A percentile compares a stretch with the other conserved stretches of the same genome.
Evolutionary conservation across 305 asterid species (phyloP).

Genomic region (Andrographis paniculata): DNA sequence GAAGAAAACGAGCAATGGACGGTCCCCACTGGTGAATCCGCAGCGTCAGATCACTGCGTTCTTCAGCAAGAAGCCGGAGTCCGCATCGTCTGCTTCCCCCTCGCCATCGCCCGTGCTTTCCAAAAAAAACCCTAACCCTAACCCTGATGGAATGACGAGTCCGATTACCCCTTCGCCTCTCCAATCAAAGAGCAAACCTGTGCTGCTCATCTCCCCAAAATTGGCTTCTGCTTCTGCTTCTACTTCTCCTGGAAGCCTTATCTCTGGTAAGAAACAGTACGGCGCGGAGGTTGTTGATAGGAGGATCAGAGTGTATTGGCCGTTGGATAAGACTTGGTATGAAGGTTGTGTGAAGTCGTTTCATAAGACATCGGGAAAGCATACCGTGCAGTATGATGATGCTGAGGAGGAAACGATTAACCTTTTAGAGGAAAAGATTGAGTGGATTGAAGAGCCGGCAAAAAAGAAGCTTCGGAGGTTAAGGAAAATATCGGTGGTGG

Average conservation of each 20-base stretch:
- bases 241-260: constrained; percentile 24
- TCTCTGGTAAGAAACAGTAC: constrained; percentile 22
- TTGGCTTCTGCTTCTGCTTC: constrained; percentile 24
- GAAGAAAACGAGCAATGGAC: constrained; percentile 66
- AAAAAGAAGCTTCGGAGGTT: constrained; percentile 52
- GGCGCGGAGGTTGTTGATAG: constrained; percentile 57
- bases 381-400: constrained; percentile 80
- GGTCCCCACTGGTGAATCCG: constrained; percentile 81
- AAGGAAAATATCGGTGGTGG: constrained; percentile 36
- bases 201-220: constrained; percentile 41
- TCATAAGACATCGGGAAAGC: constrained; percentile 59
- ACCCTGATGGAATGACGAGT: constrained; percentile 35
- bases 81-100: constrained; percentile 30
- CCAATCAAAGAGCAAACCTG: constrained; percentile 37
- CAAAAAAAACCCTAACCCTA: constrained; percentile 46
- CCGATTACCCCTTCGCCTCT: constrained; percentile 45
- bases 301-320: constrained; percentile 72
- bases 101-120: constrained; percentile 28
- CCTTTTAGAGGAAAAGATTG: constrained; percentile 54
- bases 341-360: constrained; percentile 67
- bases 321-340: constrained; percentile 77
- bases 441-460: constrained; percentile 48
- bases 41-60: constrained; percentile 83
- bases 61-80: constrained; percentile 40
- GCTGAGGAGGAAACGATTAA: constrained; percentile 66